Evolutionary conservation across 2,329 filamentous ascomycete genomes (phyloP), one percentile per base, ranked within the genome.

Genomic region (Penicillium sp.): DNA sequence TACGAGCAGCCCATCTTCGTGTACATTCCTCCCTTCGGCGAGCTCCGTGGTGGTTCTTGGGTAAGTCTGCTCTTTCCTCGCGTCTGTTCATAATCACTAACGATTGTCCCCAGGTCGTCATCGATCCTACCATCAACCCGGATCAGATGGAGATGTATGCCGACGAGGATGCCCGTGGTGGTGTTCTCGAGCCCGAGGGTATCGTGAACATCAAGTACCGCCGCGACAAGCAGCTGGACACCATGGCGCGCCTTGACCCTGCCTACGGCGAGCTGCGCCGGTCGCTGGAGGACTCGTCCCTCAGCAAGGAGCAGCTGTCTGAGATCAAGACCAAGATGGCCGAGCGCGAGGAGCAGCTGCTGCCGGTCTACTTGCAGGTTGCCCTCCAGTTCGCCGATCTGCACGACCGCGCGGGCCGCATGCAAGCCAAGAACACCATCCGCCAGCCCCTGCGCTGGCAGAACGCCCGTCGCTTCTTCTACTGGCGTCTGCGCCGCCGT

Each of bases 91-190:
- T n/a, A n/a, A n/a, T n/a, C n/a, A n/a, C 25, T 27, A 27, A 27
- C 25, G 4, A n/a, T 27, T n/a, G 14, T 4, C 14, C 14, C 21
- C 21, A 27, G 25, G 93, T 98, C 66, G 93, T 98, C 36, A 88
- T 98, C 50, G 93, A 98, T 66, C 93, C 93, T 33, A 97, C 93
- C 52, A 98, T 98, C 76, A 97, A 98, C 77, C 83, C 89, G 13
- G 81, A 87, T 32, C 84, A 82, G 61, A 98, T 98, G 93, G 93
- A 98, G 71, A 98, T 98, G 93, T 98, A 98, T 67, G 93, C 93
- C 40, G 93, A 98, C 61, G 83, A 86, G 52, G 91, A 98, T 53
- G 78, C 93, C 41, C 93, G 93, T 47, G 93, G 91, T 72, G 93
- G 93, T 84, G 90, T 98, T 33, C 80, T 98, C 49, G 93, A 98